Evolutionary conservation across 495 filamentous ascomycete genomes (phyloP).

Genomic region (Opeltia flavorubescens): DNA sequence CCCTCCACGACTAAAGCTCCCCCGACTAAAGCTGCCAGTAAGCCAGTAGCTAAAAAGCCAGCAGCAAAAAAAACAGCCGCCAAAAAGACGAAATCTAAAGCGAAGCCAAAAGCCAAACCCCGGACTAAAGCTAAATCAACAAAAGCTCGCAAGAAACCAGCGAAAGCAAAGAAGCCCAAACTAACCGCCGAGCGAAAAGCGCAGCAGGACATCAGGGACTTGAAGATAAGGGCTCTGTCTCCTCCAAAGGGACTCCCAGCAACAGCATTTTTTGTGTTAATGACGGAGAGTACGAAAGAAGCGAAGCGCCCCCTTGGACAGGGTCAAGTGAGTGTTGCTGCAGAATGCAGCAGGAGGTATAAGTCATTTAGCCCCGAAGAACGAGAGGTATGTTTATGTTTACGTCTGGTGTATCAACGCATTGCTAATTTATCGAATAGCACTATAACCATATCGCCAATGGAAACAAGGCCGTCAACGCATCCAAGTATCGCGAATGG

Average conservation of each 20-base stretch:
- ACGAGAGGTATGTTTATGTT: slow-evolving; percentile 22
- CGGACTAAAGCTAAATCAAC: slow-evolving; percentile 9
- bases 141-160: slow-evolving; percentile 10
- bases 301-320: neutral
- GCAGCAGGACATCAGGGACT: slow-evolving; percentile 15
- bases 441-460: slow-evolving; percentile 36
- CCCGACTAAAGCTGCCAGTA: neutral
- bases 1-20: slow-evolving; percentile 6
- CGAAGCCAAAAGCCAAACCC: slow-evolving; percentile 12
- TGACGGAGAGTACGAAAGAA: slow-evolving; percentile 11
- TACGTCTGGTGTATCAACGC: neutral
- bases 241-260: slow-evolving; percentile 19
- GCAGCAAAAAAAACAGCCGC: slow-evolving; percentile 5
- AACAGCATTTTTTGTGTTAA: slow-evolving; percentile 15
- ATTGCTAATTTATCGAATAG: slow-evolving; percentile 13
- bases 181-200: slow-evolving; percentile 22
- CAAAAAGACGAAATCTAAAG: slow-evolving; percentile 6
- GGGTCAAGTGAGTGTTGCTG: slow-evolving; percentile 1
- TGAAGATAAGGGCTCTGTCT: slow-evolving; percentile 23
- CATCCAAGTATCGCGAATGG: slow-evolving; percentile 40
- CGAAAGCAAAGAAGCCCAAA: slow-evolving; percentile 11
- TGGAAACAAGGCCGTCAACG: slow-evolving; percentile 31
- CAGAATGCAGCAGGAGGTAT: slow-evolving; percentile 11
- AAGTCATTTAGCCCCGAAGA: slow-evolving; percentile 18
- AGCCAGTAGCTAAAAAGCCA: slow-evolving; percentile 4